phyloP scores from a whole-genome alignment of 768 basidiomycete species.

The Boletus tylopilopsis region DNA sequence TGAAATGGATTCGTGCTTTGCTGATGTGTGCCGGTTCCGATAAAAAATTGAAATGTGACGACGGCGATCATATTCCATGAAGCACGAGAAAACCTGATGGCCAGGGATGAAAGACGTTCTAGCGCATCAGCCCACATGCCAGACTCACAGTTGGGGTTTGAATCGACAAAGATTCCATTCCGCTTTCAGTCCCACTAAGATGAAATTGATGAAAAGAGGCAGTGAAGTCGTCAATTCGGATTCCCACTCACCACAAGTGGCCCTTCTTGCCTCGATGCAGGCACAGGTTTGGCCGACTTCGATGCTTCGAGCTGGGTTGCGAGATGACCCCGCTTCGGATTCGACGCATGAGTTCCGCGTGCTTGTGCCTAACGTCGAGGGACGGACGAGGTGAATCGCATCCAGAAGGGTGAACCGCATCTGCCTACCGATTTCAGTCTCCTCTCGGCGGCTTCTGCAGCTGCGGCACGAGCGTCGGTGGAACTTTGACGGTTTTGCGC shows the following conservation, averaged over 20 bases:
- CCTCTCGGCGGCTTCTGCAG: constrained; percentile 61
- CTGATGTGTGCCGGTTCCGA: constrained; percentile 32
- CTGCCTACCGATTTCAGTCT: constrained; percentile 51
- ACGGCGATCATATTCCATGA: constrained; percentile 31
- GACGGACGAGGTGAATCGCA: constrained; percentile 21
- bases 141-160: constrained; percentile 20
- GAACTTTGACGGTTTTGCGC: constrained; percentile 24
- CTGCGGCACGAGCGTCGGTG: constrained; percentile 48
- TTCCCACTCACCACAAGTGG: constrained; percentile 41
- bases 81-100: constrained; percentile 36
- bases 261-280: constrained; percentile 39
- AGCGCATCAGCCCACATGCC: constrained; percentile 20
- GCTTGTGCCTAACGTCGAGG: constrained; percentile 33
- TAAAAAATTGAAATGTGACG: constrained; percentile 24
- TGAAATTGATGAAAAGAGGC: constrained; percentile 29
- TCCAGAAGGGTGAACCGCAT: constrained; percentile 8
- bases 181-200: constrained; percentile 40
- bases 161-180: constrained; percentile 24
- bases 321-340: constrained; percentile 45
- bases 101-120: constrained; percentile 20
- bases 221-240: constrained; percentile 13
- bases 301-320: constrained; percentile 40
- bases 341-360: constrained; percentile 41
- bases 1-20: constrained; percentile 20
- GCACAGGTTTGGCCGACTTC: constrained; percentile 33